A percentile compares a stretch with the other conserved stretches of the same genome.
Evolutionary conservation across 2,329 filamentous ascomycete genomes (phyloP).

Genomic region (Rhytidhysteron rufulum): DNA sequence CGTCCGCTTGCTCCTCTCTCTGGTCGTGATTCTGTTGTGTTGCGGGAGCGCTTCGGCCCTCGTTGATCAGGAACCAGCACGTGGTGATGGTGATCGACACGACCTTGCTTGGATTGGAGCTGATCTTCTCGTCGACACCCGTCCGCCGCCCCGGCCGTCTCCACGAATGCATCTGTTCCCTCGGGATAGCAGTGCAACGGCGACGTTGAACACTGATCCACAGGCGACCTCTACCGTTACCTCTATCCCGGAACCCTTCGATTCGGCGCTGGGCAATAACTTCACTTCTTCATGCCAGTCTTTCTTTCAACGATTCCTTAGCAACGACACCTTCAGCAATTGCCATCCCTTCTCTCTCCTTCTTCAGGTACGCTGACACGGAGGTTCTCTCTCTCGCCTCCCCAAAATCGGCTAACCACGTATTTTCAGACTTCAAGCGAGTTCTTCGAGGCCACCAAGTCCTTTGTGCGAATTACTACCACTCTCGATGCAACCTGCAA

Average conservation of each 20-base stretch:
- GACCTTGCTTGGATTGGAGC: slow-evolving; percentile 17
- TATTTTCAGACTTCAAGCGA: slow-evolving; percentile 65
- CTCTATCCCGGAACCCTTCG: slow-evolving; percentile 42
- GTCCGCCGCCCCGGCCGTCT: slow-evolving; percentile 22
- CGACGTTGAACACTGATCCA: slow-evolving; percentile 22
- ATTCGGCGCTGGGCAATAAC: slow-evolving; percentile 49
- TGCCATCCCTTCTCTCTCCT: slow-evolving; percentile 86
- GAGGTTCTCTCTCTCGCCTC: too few species aligned
- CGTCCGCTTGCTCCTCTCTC: slow-evolving; percentile 23
- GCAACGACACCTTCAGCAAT: slow-evolving; percentile 61
- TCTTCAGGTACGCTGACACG: slow-evolving; percentile 66
- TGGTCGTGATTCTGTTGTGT: slow-evolving; percentile 23
- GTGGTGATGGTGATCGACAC: slow-evolving; percentile 28
- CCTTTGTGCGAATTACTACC: slow-evolving; percentile 67
- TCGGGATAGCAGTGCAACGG: slow-evolving; percentile 22
- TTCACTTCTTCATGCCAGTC: slow-evolving; percentile 56
- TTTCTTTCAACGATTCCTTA: slow-evolving; percentile 67
- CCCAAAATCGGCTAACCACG: slow-evolving; percentile 2
- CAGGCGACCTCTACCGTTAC: slow-evolving; percentile 17
- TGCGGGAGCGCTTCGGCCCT: slow-evolving; percentile 22
- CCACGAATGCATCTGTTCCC: slow-evolving; percentile 30
- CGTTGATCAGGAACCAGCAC: too few species aligned
- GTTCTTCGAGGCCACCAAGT: slow-evolving; percentile 77
- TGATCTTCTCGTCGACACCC: slow-evolving; percentile 25
- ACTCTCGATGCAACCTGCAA: slow-evolving; percentile 76